Evolutionary conservation across 2,329 filamentous ascomycete species (phyloP), one percentile per base, ranked within the genome.

Genomic region (Fusarium sp.): DNA sequence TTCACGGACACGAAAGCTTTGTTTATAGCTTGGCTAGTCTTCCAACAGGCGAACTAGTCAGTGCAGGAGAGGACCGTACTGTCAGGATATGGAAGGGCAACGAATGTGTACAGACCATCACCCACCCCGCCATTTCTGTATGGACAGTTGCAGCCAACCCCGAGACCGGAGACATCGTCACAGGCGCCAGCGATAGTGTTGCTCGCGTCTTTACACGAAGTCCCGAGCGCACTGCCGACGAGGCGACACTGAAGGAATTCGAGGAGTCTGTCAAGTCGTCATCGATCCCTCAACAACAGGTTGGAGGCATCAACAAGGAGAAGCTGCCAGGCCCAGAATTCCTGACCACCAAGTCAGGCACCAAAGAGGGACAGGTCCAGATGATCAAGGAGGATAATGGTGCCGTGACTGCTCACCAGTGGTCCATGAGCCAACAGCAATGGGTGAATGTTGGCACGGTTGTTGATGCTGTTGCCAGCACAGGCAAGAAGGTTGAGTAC

Each of bases 381-480:
- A 96, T 96, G 87, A 94, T 97, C 69, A 86, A 85, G 56, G 90
- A 97, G 73, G 79, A 84, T 8, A 88, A 96, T 70, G 92, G 92
- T 41, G 91, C 86, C 47, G 83, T 97, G 27, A 92, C 90, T 5
- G 93, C 93, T 9, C 92, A 98, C 72, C 88, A 91, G 59, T 98
- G 94, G 94, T 96, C 93, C 11, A 77, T 78, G 63, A 76, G 79
- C 63, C 82, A 88, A 60, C 82, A 86, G 47, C 82, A 93, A 72
- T 97, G 93, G 93, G 81, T 92, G 53, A 90, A 89, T 61, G 90
- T 98, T 9, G 95, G 95, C n/a, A 96, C 93, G 0, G 93, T 99
- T 1, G 95, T 98, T 10, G 92, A 96, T 68, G 87, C 92, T 4
- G 91, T 90, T 6, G 92, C 90, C 33, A 96, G 92, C 72, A 92